Conservation (phyloP, 2,329 filamentous ascomycete genomes). For the Zymoseptoria ardabiliae region DNA sequence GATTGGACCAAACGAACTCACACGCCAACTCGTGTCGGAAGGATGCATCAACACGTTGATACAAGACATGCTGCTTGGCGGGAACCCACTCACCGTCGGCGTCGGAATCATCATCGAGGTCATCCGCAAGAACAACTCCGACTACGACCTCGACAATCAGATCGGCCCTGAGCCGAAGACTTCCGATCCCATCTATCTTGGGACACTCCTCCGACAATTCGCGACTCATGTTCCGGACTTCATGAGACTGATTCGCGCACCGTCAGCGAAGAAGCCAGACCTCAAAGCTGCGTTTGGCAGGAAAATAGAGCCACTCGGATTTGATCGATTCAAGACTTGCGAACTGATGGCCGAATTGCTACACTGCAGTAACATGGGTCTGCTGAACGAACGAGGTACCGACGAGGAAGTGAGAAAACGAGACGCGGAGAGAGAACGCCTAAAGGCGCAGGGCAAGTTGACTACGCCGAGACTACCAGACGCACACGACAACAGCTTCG, state of each 20-base stretch:
- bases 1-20: conserved; percentile 94
- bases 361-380: conserved; percentile 97
- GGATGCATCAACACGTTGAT: conserved; percentile 79
- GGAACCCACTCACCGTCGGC: conserved; percentile 89
- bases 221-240: conserved; percentile 89
- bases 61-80: conserved; percentile 82
- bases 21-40: conserved; percentile 84
- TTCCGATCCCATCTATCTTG: conserved; percentile 93
- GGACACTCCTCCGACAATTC: conserved; percentile 80
- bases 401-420: conserved; percentile 76
- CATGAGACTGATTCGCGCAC: conserved; percentile 79
- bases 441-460: conserved; percentile 71
- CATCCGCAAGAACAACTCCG: conserved; percentile 97
- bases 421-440: conserved; percentile 71
- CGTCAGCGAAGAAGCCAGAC: conserved; percentile 63
- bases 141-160: conserved; percentile 90
- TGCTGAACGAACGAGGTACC: conserved; percentile 84
- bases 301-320: conserved; percentile 87
- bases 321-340: conserved; percentile 97
- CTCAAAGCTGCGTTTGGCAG: conserved; percentile 83
- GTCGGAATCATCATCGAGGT: conserved; percentile 98
- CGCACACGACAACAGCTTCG: conserved; percentile 34
- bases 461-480: conserved; percentile 46
- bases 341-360: conserved; percentile 96
- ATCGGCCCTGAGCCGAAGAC: conserved; percentile 71